A percentile compares a stretch with the other conserved stretches of the same genome.
These are phyloP conservation scores for Tillandsia fasciculata DNA, from an alignment of 176 grass and related monocot genomes.

Conservation along the genomic window DNA sequence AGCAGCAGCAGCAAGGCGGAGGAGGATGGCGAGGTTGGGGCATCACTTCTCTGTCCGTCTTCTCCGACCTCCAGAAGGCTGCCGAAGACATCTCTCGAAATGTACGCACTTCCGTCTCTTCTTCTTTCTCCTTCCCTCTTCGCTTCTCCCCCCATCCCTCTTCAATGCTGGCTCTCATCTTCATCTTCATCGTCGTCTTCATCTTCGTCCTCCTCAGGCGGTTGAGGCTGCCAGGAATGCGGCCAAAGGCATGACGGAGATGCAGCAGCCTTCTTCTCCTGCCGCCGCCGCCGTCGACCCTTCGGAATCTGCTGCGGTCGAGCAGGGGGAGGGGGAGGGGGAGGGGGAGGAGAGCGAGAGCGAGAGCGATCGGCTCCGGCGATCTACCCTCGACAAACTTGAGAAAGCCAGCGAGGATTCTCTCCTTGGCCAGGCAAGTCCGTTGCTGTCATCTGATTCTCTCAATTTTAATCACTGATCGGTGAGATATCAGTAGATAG, in stretches of 20 bases:
- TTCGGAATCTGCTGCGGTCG: neutral
- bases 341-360: slow-evolving; percentile 16
- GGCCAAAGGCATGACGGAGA: slow-evolving; percentile 36
- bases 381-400: slow-evolving; percentile 54
- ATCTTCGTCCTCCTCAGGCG: slow-evolving; percentile 31
- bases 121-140: neutral
- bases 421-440: slow-evolving; percentile 68
- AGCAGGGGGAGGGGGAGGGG: neutral
- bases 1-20: neutral
- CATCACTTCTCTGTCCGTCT: slow-evolving; percentile 46
- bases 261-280: slow-evolving; percentile 12
- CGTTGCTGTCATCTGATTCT: slow-evolving; percentile 3
- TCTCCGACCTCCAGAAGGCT: slow-evolving; percentile 57
- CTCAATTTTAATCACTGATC: too few relatives aligned
- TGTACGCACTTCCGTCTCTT: slow-evolving; percentile 23
- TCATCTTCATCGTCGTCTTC: neutral
- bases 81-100: slow-evolving; percentile 72
- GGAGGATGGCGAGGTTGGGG: slow-evolving; percentile 93
- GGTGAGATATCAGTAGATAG: too few relatives aligned
- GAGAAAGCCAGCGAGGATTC: slow-evolving; percentile 86
- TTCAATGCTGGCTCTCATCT: neutral
- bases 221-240: slow-evolving; percentile 87
- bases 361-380: slow-evolving; percentile 30
- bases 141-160: too few relatives aligned
- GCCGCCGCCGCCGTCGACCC: slow-evolving; percentile 10